A percentile compares a stretch with the other conserved stretches of the same genome.
These are phyloP conservation scores for Yamadazyma membranifaciens DNA, from an alignment of 1,139 yeast genomes.

Conservation along the genomic window DNA sequence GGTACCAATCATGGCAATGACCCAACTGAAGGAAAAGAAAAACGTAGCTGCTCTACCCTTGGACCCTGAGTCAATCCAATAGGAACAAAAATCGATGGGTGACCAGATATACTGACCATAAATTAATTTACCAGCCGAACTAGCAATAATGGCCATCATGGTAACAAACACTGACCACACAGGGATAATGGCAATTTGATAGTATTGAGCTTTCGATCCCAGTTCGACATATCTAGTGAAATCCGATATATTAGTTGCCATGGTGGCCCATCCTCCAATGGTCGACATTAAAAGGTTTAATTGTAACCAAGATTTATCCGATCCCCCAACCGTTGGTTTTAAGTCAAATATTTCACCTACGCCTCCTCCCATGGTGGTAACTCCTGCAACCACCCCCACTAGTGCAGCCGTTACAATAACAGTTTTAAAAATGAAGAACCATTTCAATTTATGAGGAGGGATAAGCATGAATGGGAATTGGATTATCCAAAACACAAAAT, in stretches of 20 bases:
- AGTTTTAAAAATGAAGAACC: constrained; percentile 16
- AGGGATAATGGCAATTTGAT: constrained; percentile 13
- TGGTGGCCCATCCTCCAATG: constrained; percentile 18
- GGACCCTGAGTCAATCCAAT: constrained; percentile 15
- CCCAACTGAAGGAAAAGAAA: constrained; percentile 44
- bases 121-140: constrained; percentile 16
- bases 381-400: constrained; percentile 15
- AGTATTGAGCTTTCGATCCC: constrained; percentile 10
- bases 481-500: constrained; percentile 14
- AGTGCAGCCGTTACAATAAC: constrained; percentile 14
- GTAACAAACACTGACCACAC: constrained; percentile 16
- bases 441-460: constrained; percentile 15
- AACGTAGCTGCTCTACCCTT: constrained; percentile 42
- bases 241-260: constrained; percentile 16
- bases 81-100: constrained; percentile 13
- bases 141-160: constrained; percentile 15
- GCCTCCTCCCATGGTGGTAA: constrained; percentile 15
- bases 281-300: constrained; percentile 10
- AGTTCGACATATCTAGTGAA: constrained; percentile 15
- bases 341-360: constrained; percentile 13
- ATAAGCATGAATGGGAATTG: constrained; percentile 16
- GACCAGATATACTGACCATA: constrained; percentile 16
- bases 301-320: constrained; percentile 13
- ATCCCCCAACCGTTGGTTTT: constrained; percentile 10
- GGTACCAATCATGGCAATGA: constrained; percentile 46